Conservation (phyloP, 768 basidiomycete genomes). For the Naematelia aurantialba region DNA sequence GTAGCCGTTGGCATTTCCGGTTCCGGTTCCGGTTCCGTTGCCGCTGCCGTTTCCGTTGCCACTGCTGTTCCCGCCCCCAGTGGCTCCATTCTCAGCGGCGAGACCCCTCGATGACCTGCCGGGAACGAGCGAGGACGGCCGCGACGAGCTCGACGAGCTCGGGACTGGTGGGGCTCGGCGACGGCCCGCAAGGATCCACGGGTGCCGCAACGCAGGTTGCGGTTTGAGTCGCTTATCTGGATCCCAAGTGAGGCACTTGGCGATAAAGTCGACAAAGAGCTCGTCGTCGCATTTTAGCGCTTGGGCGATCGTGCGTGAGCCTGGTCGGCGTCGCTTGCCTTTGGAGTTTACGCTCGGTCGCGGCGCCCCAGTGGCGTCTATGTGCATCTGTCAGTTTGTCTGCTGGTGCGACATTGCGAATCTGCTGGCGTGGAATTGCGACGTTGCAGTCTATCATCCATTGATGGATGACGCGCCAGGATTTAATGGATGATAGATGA, state of each 20-base stretch:
- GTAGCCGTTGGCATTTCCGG: too few species aligned
- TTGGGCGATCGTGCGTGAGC: conserved; percentile 80
- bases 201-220: conserved; percentile 83
- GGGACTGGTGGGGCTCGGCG: conserved; percentile 46
- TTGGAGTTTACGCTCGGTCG: conserved; percentile 94
- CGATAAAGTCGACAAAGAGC: conserved; percentile 91
- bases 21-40: too few species aligned
- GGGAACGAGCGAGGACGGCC: conserved; percentile 7
- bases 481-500: too few species aligned
- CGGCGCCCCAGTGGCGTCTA: conserved; percentile 90
- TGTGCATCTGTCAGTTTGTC: not conserved
- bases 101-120: not conserved
- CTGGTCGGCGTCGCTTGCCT: conserved; percentile 85
- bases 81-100: not conserved
- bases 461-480: too few species aligned
- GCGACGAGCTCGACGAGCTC: conserved; percentile 1
- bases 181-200: conserved; percentile 69
- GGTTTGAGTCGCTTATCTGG: conserved; percentile 94
- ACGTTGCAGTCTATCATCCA: too few species aligned
- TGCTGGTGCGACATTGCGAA: too few species aligned
- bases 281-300: conserved; percentile 91
- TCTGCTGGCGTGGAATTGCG: too few species aligned
- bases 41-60: too few species aligned
- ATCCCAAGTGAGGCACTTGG: conserved; percentile 97
- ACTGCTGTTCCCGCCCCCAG: too few species aligned